These are phyloP conservation scores for Myxozyma mucilagina DNA, from an alignment of 805 yeast genomes.

Conservation along the genomic window DNA sequence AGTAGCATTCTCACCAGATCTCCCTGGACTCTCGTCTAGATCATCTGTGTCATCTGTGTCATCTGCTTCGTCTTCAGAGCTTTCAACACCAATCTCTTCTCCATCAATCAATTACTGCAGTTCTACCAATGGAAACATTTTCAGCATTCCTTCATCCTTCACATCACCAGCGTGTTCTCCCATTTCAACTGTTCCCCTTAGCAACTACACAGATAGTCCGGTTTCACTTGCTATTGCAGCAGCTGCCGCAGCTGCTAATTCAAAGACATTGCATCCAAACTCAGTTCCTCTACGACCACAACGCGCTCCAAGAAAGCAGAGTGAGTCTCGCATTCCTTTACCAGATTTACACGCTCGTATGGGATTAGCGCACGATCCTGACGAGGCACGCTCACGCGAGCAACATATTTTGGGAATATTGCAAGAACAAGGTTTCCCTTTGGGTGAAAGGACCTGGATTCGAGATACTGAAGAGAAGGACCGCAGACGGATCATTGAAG, in stretches of 20 bases:
- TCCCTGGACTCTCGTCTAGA: conserved; percentile 10
- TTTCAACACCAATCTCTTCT: conserved; percentile 30
- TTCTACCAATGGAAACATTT: not conserved
- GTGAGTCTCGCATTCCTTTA: conserved; percentile 43
- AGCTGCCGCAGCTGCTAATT: not conserved
- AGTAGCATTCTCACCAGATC: conserved; percentile 8
- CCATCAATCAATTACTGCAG: conserved; percentile 23
- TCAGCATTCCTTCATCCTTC: not conserved
- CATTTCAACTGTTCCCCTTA: not conserved
- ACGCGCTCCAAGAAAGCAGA: conserved; percentile 36
- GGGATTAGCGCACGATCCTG: conserved; percentile 43
- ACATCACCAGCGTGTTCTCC: conserved; percentile 13
- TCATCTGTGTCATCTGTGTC: conserved; percentile 16
- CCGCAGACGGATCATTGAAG: conserved; percentile 51
- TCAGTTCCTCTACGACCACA: conserved; percentile 11
- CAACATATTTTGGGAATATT: conserved; percentile 43
- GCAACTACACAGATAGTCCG: not conserved
- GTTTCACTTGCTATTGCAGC: not conserved
- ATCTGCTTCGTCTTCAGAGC: conserved; percentile 26
- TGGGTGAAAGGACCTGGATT: conserved; percentile 83
- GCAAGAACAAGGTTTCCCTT: conserved; percentile 60
- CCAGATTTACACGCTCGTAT: conserved; percentile 42
- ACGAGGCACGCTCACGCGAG: conserved; percentile 43
- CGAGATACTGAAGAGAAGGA: conserved; percentile 65
- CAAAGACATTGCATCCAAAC: not conserved